Conservation (phyloP, 1,284 basidiomycete genomes). For the Cutaneotrichosporon sp. region DNA sequence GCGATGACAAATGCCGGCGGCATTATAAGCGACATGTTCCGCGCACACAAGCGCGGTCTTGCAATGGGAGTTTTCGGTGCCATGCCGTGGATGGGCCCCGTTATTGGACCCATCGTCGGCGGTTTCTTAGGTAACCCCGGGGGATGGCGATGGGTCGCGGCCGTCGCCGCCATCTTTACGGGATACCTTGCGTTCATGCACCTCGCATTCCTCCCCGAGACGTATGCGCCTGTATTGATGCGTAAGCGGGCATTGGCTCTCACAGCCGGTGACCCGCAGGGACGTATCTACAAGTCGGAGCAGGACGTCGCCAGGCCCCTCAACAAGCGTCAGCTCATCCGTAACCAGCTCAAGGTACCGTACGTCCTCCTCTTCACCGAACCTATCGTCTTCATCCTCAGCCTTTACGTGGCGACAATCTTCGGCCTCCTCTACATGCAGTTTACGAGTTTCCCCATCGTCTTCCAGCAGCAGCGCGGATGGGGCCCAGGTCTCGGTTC, state of each 20-base stretch:
- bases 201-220: constrained; percentile 48
- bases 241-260: constrained; percentile 41
- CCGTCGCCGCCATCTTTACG: constrained; percentile 60
- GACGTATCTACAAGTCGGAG: constrained; percentile 41
- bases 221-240: constrained; percentile 51
- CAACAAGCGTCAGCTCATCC: constrained; percentile 37
- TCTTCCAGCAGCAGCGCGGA: constrained; percentile 33
- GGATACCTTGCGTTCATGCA: constrained; percentile 35
- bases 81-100: constrained; percentile 49
- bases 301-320: constrained; percentile 50
- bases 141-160: constrained; percentile 61
- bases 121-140: constrained; percentile 16
- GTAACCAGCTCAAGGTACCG: constrained; percentile 47
- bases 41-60: constrained; percentile 49
- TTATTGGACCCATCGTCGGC: constrained; percentile 28
- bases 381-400: constrained; percentile 64
- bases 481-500: constrained; percentile 58
- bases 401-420: constrained; percentile 43
- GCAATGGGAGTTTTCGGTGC: constrained; percentile 58
- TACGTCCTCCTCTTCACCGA: constrained; percentile 63
- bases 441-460: constrained; percentile 54
- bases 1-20: constrained; percentile 55
- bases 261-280: constrained; percentile 24
- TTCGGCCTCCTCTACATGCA: constrained; percentile 40
- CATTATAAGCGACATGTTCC: constrained; percentile 53